These are phyloP conservation scores for Perkinsus marinus DNA, from an alignment of 169 alveolate species.

Conservation along the genomic window DNA sequence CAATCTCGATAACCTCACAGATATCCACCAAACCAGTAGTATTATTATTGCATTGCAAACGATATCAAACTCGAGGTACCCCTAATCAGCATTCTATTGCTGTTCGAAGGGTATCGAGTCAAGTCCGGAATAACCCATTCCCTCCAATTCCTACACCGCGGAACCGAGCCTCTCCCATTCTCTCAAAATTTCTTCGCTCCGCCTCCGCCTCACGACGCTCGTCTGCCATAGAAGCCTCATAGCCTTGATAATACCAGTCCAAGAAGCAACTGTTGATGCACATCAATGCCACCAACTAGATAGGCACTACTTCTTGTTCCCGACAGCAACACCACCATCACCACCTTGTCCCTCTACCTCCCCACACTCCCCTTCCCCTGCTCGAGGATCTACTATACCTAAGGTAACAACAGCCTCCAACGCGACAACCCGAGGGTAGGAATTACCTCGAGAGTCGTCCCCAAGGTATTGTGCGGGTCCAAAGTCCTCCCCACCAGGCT, in stretches of 20 bases:
- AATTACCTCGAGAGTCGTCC: neutral
- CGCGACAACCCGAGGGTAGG: neutral
- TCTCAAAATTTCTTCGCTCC: neutral
- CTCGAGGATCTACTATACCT: neutral
- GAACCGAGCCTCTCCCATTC: neutral
- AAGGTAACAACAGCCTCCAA: neutral
- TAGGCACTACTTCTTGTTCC: neutral
- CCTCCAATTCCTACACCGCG: neutral
- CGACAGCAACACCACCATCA: neutral
- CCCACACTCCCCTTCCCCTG: neutral
- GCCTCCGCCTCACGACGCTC: neutral
- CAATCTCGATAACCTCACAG: too few species aligned
- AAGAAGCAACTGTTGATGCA: neutral
- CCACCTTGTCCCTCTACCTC: neutral
- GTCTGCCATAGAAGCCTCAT: neutral
- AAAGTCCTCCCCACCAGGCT: neutral
- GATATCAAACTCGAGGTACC: too few species aligned
- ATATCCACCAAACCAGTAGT: too few species aligned
- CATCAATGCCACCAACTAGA: neutral
- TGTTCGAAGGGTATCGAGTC: too few species aligned
- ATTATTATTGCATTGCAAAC: too few species aligned
- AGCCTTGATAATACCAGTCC: neutral
- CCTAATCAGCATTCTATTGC: too few species aligned
- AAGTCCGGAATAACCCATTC: too few species aligned
- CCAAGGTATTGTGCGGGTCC: neutral